A percentile compares a stretch with the other conserved stretches of the same genome.
phyloP scores from a whole-genome alignment of 495 filamentous ascomycete genomes.

The Aeminium ludgeri region DNA sequence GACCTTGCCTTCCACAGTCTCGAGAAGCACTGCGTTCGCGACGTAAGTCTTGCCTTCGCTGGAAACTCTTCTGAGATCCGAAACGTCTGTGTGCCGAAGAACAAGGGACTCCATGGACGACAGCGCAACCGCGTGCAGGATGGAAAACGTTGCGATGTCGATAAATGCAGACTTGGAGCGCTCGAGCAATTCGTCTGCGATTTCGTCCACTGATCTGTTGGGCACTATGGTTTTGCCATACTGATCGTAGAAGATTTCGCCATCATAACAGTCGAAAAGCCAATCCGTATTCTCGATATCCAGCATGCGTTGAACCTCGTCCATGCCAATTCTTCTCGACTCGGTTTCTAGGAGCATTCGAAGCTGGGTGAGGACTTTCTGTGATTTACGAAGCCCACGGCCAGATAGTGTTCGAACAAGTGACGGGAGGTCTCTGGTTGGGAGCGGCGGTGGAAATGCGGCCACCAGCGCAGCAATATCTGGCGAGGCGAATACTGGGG shows the following conservation, averaged over 20 bases:
- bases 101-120: no score
- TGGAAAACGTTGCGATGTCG: not conserved
- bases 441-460: conserved; percentile 7
- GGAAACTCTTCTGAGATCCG: no score
- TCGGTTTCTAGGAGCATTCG: conserved; percentile 3
- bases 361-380: not conserved
- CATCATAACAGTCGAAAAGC: conserved; percentile 5
- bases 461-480: conserved; percentile 11
- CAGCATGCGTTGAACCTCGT: conserved; percentile 4
- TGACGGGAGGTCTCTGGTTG: conserved; percentile 1
- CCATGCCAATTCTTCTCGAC: conserved; percentile 2
- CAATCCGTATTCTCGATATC: conserved; percentile 4
- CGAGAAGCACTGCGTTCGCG: not conserved
- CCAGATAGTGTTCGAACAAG: conserved; percentile 9
- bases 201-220: not conserved
- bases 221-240: conserved; percentile 2
- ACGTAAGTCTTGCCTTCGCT: not conserved
- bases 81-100: no score
- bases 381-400: conserved; percentile 3
- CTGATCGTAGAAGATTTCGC: conserved; percentile 1
- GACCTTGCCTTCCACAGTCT: not conserved
- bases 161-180: not conserved
- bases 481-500: conserved; percentile 6
- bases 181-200: not conserved
- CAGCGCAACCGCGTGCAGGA: not conserved